phyloP scores from a whole-genome alignment of 495 filamentous ascomycete species.

The Penicillium silybi region DNA sequence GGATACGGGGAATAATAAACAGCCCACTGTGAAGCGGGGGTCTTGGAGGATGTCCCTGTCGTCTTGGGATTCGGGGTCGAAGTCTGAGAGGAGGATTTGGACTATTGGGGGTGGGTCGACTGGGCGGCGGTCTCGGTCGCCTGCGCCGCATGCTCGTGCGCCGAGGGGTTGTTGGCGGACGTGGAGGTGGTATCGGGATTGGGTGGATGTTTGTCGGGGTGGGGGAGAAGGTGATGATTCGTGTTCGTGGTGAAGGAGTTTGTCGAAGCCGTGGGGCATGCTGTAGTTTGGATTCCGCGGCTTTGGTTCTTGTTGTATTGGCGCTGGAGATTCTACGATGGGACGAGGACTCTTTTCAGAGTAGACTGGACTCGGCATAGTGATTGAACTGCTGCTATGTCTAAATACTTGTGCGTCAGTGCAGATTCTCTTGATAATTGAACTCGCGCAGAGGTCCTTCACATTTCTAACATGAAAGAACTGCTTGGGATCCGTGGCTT shows the following conservation, averaged over 20 bases:
- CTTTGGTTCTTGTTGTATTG: slow-evolving; percentile 10
- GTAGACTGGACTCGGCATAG: slow-evolving; percentile 32
- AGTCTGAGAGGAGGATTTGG: slow-evolving; percentile 72
- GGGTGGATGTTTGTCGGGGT: slow-evolving; percentile 16
- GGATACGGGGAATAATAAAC: slow-evolving; percentile 54
- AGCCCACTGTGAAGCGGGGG: slow-evolving; percentile 80
- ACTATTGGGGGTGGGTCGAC: slow-evolving; percentile 96
- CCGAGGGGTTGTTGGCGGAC: slow-evolving; percentile 89
- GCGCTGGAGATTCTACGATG: slow-evolving; percentile 11
- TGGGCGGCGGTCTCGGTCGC: slow-evolving; percentile 86
- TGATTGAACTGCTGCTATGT: slow-evolving; percentile 30
- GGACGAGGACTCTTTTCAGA: slow-evolving; percentile 29
- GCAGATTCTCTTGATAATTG: not conserved
- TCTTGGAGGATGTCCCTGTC: slow-evolving; percentile 62
- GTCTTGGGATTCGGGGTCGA: slow-evolving; percentile 45
- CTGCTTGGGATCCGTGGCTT: not conserved
- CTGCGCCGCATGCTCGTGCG: slow-evolving; percentile 89
- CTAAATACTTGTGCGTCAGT: slow-evolving; percentile 17
- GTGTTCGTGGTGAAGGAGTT: slow-evolving; percentile 36
- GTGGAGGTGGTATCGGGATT: slow-evolving; percentile 52
- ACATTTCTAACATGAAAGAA: not conserved
- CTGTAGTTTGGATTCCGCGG: slow-evolving; percentile 23
- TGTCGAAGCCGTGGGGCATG: slow-evolving; percentile 41
- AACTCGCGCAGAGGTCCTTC: not conserved
- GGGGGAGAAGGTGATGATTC: slow-evolving; percentile 25